Base-by-base conservation (phyloP, 2,329 filamentous ascomycete genomes). In the Fusarium sp. region DNA sequence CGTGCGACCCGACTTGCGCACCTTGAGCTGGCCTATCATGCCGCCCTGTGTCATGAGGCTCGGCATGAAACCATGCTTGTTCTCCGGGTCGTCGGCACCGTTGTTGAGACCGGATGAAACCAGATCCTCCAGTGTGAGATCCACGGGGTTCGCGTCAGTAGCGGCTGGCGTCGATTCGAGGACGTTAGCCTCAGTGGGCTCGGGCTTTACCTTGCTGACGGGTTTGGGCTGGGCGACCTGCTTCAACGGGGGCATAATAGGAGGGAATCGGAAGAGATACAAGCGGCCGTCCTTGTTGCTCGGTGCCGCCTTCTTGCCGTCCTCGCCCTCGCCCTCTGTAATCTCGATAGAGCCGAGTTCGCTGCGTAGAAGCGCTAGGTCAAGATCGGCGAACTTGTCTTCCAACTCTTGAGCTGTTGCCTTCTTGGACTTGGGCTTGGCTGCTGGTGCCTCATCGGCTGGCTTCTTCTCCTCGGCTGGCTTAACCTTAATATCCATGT, bases 191-290 rank as follows among this genome's bases (percentile, higher is more conserved):
- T 85, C 82, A 27, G 80, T 77, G 16, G 83, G 83, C 65, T 88
- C 87, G 4, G 81, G 75, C 78, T 88, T 87, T 65, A 87, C 78
- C 33, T 81, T 81, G 61, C 74, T 69, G 25, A 65, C 58, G 1
- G 75, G 54, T 50, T 77, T 70, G 33, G 79, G 71, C 25, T 78
- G 77, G 27, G 78, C 73, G 14, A 77, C 68, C 66, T 71, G 79
- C 70, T 80, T 83, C n/a, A 92, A 82, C 0, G 89, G 87, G 9
- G 91, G 90, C 13, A 92, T 85, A 5, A 91, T 82, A 6, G 90
- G 90, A 45, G 91, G 91, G 74, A 92, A 89, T 75, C 92, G 91
- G 82, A 92, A 92, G 59, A 92, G 84, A 71, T 91, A 92, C 62
- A 92, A 80, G 40, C 89, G 86, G 25, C 90, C 90, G 54, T 91